phyloP scores from a whole-genome alignment of 2,329 filamentous ascomycete species.

The Chaetothyriales sp. region DNA sequence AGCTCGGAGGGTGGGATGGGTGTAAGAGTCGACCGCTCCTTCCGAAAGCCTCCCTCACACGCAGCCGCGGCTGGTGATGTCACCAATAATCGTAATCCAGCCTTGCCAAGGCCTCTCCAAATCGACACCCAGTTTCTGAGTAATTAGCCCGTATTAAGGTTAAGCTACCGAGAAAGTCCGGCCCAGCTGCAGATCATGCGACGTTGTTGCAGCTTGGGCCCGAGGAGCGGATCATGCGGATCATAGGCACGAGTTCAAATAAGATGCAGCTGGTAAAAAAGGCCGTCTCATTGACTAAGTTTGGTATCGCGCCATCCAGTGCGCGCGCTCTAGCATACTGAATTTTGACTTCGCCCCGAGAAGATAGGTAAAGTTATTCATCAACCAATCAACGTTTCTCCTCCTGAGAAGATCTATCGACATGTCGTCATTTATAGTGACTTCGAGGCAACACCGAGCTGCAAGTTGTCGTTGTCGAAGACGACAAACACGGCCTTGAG shows the following conservation, averaged over 20 bases:
- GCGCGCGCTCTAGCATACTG: too few relatives aligned
- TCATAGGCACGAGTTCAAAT: too few relatives aligned
- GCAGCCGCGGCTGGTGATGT: not conserved
- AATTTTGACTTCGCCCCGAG: not conserved
- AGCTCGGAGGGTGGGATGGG: not conserved
- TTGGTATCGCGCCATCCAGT: not conserved
- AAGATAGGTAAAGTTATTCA: not conserved
- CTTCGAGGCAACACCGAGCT: constrained; percentile 15
- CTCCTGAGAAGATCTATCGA: not conserved
- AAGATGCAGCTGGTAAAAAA: too few relatives aligned
- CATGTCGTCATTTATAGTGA: constrained; percentile 3
- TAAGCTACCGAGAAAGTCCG: too few relatives aligned
- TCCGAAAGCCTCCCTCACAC: not conserved
- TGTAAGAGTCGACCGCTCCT: not conserved
- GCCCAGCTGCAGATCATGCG: too few relatives aligned
- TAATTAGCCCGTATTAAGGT: not conserved
- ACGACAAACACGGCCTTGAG: constrained; percentile 65
- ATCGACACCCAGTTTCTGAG: not conserved
- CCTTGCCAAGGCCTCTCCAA: not conserved
- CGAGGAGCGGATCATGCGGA: too few relatives aligned
- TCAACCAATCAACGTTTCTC: not conserved
- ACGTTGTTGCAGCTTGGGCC: too few relatives aligned
- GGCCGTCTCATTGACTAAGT: not conserved
- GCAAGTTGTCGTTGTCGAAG: constrained; percentile 40
- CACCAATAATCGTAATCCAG: not conserved